These are phyloP conservation scores for Fistulinella prunicolor DNA, from an alignment of 768 basidiomycete species.

Conservation along the genomic window DNA sequence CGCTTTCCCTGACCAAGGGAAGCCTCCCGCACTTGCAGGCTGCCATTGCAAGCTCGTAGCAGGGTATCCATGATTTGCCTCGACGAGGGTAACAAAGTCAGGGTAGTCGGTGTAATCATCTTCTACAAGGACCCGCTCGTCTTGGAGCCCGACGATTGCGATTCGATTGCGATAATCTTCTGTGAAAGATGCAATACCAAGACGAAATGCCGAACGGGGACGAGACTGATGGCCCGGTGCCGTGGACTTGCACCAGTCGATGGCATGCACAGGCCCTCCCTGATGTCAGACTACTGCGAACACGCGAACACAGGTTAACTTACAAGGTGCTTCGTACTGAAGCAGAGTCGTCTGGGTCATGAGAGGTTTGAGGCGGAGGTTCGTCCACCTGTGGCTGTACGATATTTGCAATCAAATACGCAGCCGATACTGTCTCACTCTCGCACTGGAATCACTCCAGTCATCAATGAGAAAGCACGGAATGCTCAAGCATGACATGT, in stretches of 20 bases:
- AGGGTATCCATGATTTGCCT: conserved; percentile 86
- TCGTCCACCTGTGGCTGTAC: conserved; percentile 26
- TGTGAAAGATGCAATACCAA: conserved; percentile 81
- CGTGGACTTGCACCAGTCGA: conserved; percentile 87
- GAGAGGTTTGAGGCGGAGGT: conserved; percentile 10
- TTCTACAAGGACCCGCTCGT: conserved; percentile 84
- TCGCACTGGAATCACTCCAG: neutral
- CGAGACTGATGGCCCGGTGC: conserved; percentile 71
- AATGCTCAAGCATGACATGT: conserved; percentile 8
- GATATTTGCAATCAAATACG: neutral
- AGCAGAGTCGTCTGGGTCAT: conserved; percentile 74
- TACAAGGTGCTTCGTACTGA: conserved; percentile 85
- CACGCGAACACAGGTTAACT: conserved; percentile 32
- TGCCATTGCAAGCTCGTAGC: conserved; percentile 94
- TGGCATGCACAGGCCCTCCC: conserved; percentile 78
- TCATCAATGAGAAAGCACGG: conserved; percentile 2
- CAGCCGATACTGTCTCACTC: too few species aligned
- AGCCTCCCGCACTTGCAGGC: conserved; percentile 62
- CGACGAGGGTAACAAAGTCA: conserved; percentile 84
- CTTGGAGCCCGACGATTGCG: conserved; percentile 74
- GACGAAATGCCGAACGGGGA: conserved; percentile 74
- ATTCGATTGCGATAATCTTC: conserved; percentile 84
- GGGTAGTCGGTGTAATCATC: conserved; percentile 80
- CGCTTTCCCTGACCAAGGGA: conserved; percentile 68
- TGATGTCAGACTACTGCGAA: conserved; percentile 18